Evolutionary conservation across 1,139 yeast genomes (phyloP), one percentile per base, ranked within the genome.

Genomic region (Nadsonia starkeyi-henricii): DNA sequence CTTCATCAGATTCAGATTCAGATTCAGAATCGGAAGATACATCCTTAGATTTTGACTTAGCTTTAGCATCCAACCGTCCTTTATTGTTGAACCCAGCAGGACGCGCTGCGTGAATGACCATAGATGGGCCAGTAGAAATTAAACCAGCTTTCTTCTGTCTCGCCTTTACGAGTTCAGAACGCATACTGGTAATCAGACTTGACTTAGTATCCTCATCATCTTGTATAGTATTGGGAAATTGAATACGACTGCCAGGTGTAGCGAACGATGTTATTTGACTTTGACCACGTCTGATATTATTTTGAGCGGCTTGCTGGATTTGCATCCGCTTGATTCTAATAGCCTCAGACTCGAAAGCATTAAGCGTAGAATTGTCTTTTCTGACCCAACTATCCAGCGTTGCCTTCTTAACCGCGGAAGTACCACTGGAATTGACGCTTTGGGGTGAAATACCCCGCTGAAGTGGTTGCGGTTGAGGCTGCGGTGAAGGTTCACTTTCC

Each of bases 1-100:
- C 57, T 30, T 54, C 58, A 12, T 55, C 59, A 18, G 58, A 63
- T 4, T 53, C 60, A 21, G 58, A 62, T 18, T 56, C 57, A 18
- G 58, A 64, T 15, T 54, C 59, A n/a, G 57, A 62, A 20, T 54
- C 59, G 4, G 56, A 53, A 13, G 54, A 48, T 13, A 43, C 48
- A 17, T 33, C 39, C 39, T n/a, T 33, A 15, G 50, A 3, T 18
- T 56, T 57, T 17, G 58, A 65, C 15, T 54, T 59, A 15, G 58
- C 62, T 19, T 54, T 59, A 3, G 56, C 52, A 19, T 21, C 43
- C 13, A 18, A 23, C 2, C 41, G 47, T 13, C 52, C 46, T 41
- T 60, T 50, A 42, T 69, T 57, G 59, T 86, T 84, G 64, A 86
- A 89, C 0, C 95, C 96, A 1, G 95, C 78, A 0, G 89, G 85